Base-by-base conservation (phyloP, 1,139 yeast genomes). In the Blastobotrys niveus region DNA sequence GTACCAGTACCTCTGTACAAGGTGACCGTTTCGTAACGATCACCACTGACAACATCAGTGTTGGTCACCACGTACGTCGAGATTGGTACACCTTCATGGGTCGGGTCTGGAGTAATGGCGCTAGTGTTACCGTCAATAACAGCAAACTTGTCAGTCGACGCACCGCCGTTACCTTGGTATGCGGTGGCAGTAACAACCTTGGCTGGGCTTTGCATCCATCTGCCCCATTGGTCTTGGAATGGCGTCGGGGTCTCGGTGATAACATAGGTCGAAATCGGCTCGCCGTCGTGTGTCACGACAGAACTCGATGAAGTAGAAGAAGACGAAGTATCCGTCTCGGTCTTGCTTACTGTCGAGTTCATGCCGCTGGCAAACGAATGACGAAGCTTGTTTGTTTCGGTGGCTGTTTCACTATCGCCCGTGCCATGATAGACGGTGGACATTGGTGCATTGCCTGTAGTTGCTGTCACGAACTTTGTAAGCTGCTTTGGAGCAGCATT, bases 31-130 rank as follows among this genome's bases (percentile, higher is more conserved):
- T 33, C 22, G 5, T n/a, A 20, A 9, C 24, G 14, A 15, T n/a
- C 20, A 17, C n/a, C 22, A n/a, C 14, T n/a, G 4, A 33, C 5
- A 3, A n/a, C 24, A 33, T 33, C 19, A 6, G 4, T 33, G 5
- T 34, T 18, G 27, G 38, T 34, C 19, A 36, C 32, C 22, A 36
- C 10, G 26, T 36, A 36, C n/a, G 32, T 36, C 2, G 39, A 24
- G 15, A 36, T 15, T 15, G 39, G 26, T 5, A 12, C 20, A 24
- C 29, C 38, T 9, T 19, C 19, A 17, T 24, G 27, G 22, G 33
- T 26, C 6, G 31, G 19, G n/a, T 34, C 12, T 20, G 32, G 6
- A 6, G 39, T 25, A n/a, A 25, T 18, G 4, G 15, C 21, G 14
- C 32, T 25, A 25, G 39, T 25, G n/a, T 5, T 22, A 7, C 39